These are phyloP conservation scores for Kwoniella botswanensis DNA, from an alignment of 768 basidiomycete genomes.

Conservation along the genomic window DNA sequence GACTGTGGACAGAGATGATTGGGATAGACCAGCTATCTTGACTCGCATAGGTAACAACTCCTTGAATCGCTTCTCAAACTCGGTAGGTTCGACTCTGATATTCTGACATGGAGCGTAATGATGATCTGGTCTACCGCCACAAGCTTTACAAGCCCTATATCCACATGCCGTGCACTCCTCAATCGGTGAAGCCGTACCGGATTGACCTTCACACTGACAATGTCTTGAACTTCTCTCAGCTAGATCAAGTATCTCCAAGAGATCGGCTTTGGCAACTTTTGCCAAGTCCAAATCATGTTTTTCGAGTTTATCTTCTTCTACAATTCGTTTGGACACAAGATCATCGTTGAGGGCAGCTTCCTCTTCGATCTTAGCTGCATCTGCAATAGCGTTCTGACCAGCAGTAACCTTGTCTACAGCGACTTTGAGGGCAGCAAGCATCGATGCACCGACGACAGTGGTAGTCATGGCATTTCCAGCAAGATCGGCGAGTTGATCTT, in stretches of 20 bases:
- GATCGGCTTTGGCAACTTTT: slow-evolving; percentile 59
- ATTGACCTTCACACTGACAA: slow-evolving; percentile 88
- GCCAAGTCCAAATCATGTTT: slow-evolving; percentile 74
- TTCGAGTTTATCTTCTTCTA: slow-evolving; percentile 73
- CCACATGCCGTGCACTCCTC: slow-evolving; percentile 77
- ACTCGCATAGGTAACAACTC: slow-evolving; percentile 86
- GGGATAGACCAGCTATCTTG: slow-evolving; percentile 61
- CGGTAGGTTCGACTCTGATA: slow-evolving; percentile 71
- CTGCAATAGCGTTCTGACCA: slow-evolving; percentile 70
- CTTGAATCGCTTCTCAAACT: slow-evolving; percentile 78
- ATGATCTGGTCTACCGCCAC: slow-evolving; percentile 90
- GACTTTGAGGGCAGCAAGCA: slow-evolving; percentile 77
- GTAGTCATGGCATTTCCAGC: slow-evolving; percentile 98
- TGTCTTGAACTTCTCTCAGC: slow-evolving; percentile 76
- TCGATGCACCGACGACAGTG: slow-evolving; percentile 89
- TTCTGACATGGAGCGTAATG: slow-evolving; percentile 64
- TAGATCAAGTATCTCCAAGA: slow-evolving; percentile 66
- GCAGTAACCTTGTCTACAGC: slow-evolving; percentile 70
- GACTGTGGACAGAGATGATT: slow-evolving; percentile 65
- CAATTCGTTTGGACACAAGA: slow-evolving; percentile 64
- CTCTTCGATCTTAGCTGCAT: slow-evolving; percentile 67
- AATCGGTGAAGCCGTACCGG: slow-evolving; percentile 72
- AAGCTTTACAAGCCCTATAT: slow-evolving; percentile 78
- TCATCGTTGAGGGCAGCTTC: slow-evolving; percentile 65
- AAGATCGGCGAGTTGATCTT: slow-evolving; percentile 90